Evolutionary conservation across 2,329 filamentous ascomycete species (phyloP).

Genomic region (Cyclaneusma minus): DNA sequence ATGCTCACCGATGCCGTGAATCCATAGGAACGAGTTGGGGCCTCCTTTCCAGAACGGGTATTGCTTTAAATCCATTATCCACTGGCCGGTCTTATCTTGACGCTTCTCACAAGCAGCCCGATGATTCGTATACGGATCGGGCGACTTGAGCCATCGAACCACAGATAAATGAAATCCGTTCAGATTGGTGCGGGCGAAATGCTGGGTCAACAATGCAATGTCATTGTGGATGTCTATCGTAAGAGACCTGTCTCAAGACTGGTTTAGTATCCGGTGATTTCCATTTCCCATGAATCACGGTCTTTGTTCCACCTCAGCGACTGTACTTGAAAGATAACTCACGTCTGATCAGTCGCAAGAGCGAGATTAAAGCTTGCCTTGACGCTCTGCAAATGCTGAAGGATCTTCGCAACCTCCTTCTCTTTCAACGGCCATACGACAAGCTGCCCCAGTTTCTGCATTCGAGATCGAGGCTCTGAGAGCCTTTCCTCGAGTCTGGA

Average conservation of each 20-base stretch:
- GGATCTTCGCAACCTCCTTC: constrained; percentile 1
- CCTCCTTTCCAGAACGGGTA: constrained; percentile 17
- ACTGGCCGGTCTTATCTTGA: constrained; percentile 12
- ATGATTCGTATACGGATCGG: constrained; percentile 12
- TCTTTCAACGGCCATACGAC: constrained; percentile 5
- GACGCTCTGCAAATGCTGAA: constrained; percentile 5
- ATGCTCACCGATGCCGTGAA: constrained; percentile 18
- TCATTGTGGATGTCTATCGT: constrained; percentile 6
- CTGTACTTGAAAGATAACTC: not conserved
- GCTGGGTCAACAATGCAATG: constrained; percentile 5
- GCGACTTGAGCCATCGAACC: constrained; percentile 10
- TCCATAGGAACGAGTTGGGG: constrained; percentile 21
- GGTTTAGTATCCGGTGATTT: not conserved
- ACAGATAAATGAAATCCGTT: constrained; percentile 7
- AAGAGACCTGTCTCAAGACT: constrained; percentile 2
- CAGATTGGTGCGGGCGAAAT: constrained; percentile 6
- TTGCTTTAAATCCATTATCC: constrained; percentile 9
- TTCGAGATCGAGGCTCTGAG: constrained; percentile 4
- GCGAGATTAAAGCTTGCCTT: constrained; percentile 10
- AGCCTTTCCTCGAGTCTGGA: constrained; percentile 8
- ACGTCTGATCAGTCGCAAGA: constrained; percentile 10
- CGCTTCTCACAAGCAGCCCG: constrained; percentile 8
- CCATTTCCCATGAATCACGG: no score
- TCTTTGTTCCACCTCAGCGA: no score
- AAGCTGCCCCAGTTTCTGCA: constrained; percentile 8